A percentile compares a stretch with the other conserved stretches of the same genome.
phyloP scores from a whole-genome alignment of 2,329 filamentous ascomycete genomes.

The Nannizzia gypsea region DNA sequence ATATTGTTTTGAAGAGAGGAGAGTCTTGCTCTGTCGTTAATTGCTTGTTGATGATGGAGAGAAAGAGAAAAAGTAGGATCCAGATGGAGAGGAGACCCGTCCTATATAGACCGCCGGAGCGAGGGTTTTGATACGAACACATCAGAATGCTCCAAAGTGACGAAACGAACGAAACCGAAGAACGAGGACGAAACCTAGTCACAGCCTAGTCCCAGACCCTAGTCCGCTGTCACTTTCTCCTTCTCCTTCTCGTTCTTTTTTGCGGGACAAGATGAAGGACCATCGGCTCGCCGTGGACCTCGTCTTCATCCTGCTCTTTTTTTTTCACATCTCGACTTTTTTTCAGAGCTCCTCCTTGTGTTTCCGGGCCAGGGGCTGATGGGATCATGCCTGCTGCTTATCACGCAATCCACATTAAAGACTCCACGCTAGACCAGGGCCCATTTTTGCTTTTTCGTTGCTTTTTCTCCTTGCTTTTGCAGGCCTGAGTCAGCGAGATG shows the following conservation, averaged over 20 bases:
- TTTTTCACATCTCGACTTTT: neutral
- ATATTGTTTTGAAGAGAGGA: conserved; percentile 12
- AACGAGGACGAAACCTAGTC: neutral
- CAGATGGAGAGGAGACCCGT: conserved; percentile 19
- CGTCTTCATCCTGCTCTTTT: neutral
- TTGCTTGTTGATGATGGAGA: conserved; percentile 16
- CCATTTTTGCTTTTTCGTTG: neutral
- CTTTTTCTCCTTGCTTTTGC: neutral
- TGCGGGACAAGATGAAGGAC: conserved; percentile 4
- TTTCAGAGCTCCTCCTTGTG: neutral
- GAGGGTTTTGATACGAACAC: neutral
- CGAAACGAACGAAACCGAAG: neutral
- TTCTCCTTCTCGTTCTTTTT: neutral
- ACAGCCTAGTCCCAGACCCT: neutral
- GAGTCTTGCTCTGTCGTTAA: conserved; percentile 1
- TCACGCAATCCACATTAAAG: conserved; percentile 27
- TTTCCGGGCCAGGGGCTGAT: conserved; percentile 13
- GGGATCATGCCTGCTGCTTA: conserved; percentile 23
- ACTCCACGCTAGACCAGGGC: neutral
- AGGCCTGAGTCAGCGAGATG: neutral
- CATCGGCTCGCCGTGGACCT: conserved; percentile 3
- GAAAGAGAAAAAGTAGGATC: conserved; percentile 16
- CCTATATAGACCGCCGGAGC: conserved; percentile 22
- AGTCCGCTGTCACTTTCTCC: neutral
- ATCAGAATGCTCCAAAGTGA: neutral